These are phyloP conservation scores for Piper longum DNA, from an alignment of 164 flowering plant genomes.

Conservation along the genomic window DNA sequence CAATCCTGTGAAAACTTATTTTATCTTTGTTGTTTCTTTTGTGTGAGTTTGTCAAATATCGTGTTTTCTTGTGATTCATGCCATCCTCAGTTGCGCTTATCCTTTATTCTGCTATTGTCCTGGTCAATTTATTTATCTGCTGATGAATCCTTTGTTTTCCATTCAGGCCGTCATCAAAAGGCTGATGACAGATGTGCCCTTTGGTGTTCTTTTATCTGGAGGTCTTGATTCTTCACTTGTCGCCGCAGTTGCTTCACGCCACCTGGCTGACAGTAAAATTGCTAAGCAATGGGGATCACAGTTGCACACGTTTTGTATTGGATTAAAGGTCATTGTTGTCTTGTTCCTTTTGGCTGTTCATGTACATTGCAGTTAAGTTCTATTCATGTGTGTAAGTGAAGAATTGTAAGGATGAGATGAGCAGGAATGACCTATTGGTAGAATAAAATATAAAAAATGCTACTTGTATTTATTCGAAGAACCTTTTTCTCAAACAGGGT, in stretches of 20 bases:
- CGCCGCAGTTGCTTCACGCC: slow-evolving; percentile 85
- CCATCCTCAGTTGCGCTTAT: background rate
- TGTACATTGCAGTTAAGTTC: background rate
- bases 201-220: slow-evolving; percentile 94
- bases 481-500: slow-evolving; percentile 33
- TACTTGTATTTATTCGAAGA: too few species aligned
- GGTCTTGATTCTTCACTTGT: slow-evolving; percentile 96
- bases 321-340: slow-evolving; percentile 50
- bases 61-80: too few species aligned
- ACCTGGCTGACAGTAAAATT: slow-evolving; percentile 50
- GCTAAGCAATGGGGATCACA: slow-evolving; percentile 86
- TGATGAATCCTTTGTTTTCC: background rate
- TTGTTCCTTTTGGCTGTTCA: background rate
- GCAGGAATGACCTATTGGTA: background rate
- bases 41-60: too few species aligned
- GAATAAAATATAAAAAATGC: too few species aligned
- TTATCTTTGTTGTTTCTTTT: too few species aligned
- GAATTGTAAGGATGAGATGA: background rate
- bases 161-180: slow-evolving; percentile 84
- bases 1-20: too few species aligned
- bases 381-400: background rate
- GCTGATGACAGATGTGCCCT: slow-evolving; percentile 98
- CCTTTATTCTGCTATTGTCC: slow-evolving; percentile 2
- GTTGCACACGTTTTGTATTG: slow-evolving; percentile 82
- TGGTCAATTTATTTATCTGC: background rate